Conservation (phyloP, 1,284 basidiomycete genomes). For the Ceratobasidium sp. region DNA sequence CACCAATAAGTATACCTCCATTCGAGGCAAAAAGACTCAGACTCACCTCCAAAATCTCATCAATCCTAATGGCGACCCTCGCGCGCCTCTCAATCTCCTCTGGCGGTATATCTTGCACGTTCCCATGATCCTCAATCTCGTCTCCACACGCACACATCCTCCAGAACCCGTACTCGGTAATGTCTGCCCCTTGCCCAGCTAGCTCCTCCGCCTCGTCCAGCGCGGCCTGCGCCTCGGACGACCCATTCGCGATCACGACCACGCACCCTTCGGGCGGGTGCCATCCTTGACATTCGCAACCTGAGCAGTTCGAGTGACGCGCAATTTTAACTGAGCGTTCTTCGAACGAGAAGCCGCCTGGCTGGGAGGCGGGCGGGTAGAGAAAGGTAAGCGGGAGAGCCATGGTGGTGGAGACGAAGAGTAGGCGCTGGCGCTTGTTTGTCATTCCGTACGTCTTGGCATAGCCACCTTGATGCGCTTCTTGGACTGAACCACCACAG, state of each 20-base stretch:
- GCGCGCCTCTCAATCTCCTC: constrained; percentile 75
- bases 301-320: constrained; percentile 71
- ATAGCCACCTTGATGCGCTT: background rate
- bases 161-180: constrained; percentile 64
- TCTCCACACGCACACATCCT: constrained; percentile 80
- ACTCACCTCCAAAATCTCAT: constrained; percentile 84
- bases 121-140: constrained; percentile 71
- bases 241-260: constrained; percentile 64
- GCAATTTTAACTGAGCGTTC: constrained; percentile 75
- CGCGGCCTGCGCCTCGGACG: constrained; percentile 60
- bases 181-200: constrained; percentile 52
- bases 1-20: constrained; percentile 6
- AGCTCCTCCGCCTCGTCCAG: constrained; percentile 72
- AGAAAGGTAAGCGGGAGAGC: constrained; percentile 42
- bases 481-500: background rate
- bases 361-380: constrained; percentile 41
- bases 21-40: background rate
- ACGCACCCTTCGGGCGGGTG: constrained; percentile 68
- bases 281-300: constrained; percentile 73
- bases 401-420: constrained; percentile 16
- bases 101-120: constrained; percentile 64
- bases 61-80: constrained; percentile 82
- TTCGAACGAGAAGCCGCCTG: constrained; percentile 46
- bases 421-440: constrained; percentile 15
- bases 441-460: background rate